Base-by-base conservation (phyloP, 139 green algal genomes). In the Helicosporidium sp. region DNA sequence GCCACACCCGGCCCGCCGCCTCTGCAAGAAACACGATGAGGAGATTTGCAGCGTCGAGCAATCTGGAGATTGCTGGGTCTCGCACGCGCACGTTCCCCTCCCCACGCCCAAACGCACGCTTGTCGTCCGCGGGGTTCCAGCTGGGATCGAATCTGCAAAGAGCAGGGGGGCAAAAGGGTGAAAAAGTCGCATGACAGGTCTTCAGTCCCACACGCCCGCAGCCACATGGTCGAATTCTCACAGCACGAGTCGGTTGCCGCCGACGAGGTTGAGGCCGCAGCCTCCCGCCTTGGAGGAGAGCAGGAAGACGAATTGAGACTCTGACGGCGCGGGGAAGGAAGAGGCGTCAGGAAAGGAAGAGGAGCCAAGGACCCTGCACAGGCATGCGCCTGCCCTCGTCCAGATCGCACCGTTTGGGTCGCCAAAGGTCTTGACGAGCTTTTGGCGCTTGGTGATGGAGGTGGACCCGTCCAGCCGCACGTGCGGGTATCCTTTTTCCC, bases 181-280 rank as follows among this genome's bases (percentile, higher is more conserved):
- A n/a, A n/a, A n/a, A n/a, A n/a, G n/a, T n/a, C n/a, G n/a, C n/a
- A n/a, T n/a, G n/a, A n/a, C n/a, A n/a, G n/a, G n/a, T n/a, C n/a
- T n/a, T n/a, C n/a, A n/a, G n/a, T n/a, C n/a, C n/a, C n/a, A n/a
- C n/a, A n/a, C n/a, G n/a, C n/a, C n/a, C n/a, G n/a, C n/a, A n/a
- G n/a, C n/a, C n/a, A n/a, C n/a, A n/a, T n/a, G n/a, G n/a, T n/a
- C n/a, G n/a, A n/a, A n/a, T n/a, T n/a, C 31, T 37, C 31, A 97
- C 23, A 99, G 78, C 17, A 92, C 64, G 20, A 94, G 72, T 62
- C 70, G 68, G 68, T 96, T 97, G 48, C 73, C 88, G 6, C 86
- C 80, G 28, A 99, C 79, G 22, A 99, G 78, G 69, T 99, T 99
- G 26, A 99, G 80, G 2, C 90, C 90, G 51, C 90, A 99, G 25